Base-by-base conservation (phyloP, 345 rosid species). In the Nasturtium officinale region DNA sequence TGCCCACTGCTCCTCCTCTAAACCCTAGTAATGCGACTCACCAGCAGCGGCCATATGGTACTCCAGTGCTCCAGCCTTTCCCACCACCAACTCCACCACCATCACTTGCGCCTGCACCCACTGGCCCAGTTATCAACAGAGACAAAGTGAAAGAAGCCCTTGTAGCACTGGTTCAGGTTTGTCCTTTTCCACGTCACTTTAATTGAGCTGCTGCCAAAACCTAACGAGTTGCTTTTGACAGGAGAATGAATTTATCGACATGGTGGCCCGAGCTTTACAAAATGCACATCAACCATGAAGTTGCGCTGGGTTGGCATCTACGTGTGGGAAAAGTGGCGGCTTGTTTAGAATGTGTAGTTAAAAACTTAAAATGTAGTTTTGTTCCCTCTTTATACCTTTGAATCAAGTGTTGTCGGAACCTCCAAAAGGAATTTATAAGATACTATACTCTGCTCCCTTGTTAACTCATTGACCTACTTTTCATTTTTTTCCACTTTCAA, bases 11-110 rank as follows among this genome's bases (percentile, higher is more conserved):
- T 61, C 86, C 96, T 79, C 84, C 85, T 20, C 86, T 79, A 43
- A 89, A 81, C 67, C 84, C 81, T 62, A 56, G 55, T 56, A 70
- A 58, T 30, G 80, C 91, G 12, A 69, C 35, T 55, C 82, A 67
- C 75, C 77, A 82, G 52, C 95, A 87, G 46, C 89, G 89, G n/a
- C 68, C 80, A 4, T 87, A 87, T 71, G 96, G 95, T 73, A 76
- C 96, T 65, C 98, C 96, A 18, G 67, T 91, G 75, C 96, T 88
- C 78, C 98, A 94, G 75, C 91, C 98, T 28, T 94, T 91, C 78
- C 97, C 97, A 57, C 98, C 97, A 26, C 98, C 97, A 11, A 85
- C 81, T 51, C 97, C 98, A 18, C 88, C 96, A 62, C 89, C 83
- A 60, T 88, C 96, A 55, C 98, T 91, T 23, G 83, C 96, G n/a